Evolutionary conservation across 2,329 filamentous ascomycete species (phyloP).

Genomic region (Penicillium crustosum): DNA sequence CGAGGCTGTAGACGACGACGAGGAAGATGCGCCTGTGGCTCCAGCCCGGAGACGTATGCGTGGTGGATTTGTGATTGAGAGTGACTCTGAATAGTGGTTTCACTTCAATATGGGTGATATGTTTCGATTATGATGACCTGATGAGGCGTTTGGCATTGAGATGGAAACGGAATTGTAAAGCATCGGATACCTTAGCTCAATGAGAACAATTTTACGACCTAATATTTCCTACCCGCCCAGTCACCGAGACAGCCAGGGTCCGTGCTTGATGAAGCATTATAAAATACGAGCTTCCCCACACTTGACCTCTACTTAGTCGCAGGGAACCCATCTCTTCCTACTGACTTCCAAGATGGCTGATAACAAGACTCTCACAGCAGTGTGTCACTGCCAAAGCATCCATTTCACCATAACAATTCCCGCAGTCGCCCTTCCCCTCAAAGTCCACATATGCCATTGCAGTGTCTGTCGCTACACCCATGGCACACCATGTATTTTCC

Average conservation of each 20-base stretch:
- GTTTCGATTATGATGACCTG: constrained; percentile 21
- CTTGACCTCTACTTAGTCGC: not conserved
- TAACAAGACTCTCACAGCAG: constrained; percentile 22
- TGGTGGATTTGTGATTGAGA: constrained; percentile 45
- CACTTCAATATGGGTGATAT: not conserved
- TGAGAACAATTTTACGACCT: constrained; percentile 3
- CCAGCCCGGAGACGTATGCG: constrained; percentile 37
- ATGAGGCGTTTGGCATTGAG: constrained; percentile 29
- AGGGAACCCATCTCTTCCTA: too few species aligned
- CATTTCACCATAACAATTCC: constrained; percentile 40
- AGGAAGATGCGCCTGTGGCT: constrained; percentile 33
- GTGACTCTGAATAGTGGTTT: constrained; percentile 42
- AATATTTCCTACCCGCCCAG: not conserved
- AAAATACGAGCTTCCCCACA: constrained; percentile 3
- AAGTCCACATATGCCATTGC: constrained; percentile 48
- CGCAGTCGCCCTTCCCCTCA: constrained; percentile 36
- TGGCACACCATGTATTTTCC: constrained; percentile 35
- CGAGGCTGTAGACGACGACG: constrained; percentile 30
- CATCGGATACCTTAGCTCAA: constrained; percentile 8
- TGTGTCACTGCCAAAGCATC: constrained; percentile 26
- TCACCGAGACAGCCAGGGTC: not conserved
- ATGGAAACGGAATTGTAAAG: constrained; percentile 6
- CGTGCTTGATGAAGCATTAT: not conserved
- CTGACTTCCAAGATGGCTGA: constrained; percentile 6
- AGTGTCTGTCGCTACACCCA: constrained; percentile 44